Evolutionary conservation across 192 early-diverging fungal species (phyloP).

Genomic region (Coemansia sp.): DNA sequence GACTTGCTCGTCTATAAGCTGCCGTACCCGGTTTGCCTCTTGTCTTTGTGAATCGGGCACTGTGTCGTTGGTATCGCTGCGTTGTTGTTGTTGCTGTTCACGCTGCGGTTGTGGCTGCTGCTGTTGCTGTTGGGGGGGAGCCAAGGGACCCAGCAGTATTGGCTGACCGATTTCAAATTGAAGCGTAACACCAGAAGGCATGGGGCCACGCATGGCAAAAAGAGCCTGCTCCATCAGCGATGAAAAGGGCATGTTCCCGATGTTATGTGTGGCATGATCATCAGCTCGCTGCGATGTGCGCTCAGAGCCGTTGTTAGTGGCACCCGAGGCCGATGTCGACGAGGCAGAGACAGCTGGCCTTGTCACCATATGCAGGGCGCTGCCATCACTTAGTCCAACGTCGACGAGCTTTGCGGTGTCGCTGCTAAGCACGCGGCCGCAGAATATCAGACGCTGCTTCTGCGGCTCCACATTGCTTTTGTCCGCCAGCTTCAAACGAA

Average conservation of each 20-base stretch:
- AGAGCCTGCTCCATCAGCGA: background rate
- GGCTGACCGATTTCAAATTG: background rate
- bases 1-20: background rate
- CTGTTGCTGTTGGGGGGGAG: background rate
- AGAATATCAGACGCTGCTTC: constrained; percentile 49
- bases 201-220: background rate
- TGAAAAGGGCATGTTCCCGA: background rate
- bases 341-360: constrained; percentile 8
- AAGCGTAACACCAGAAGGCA: background rate
- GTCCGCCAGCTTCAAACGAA: constrained; percentile 31
- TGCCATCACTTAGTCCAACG: constrained; percentile 33
- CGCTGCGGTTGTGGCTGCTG: constrained; percentile 10
- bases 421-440: constrained; percentile 39
- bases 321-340: constrained; percentile 1
- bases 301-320: background rate
- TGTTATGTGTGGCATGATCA: background rate
- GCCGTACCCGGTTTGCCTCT: background rate
- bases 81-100: background rate
- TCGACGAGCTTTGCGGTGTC: constrained; percentile 35
- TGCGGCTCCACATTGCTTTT: constrained; percentile 38
- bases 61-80: background rate
- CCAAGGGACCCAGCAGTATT: background rate
- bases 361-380: constrained; percentile 49
- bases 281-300: background rate
- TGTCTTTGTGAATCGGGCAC: background rate